These are phyloP conservation scores for Gossypium arboreum DNA, from an alignment of 345 rosid genomes.

Conservation along the genomic window DNA sequence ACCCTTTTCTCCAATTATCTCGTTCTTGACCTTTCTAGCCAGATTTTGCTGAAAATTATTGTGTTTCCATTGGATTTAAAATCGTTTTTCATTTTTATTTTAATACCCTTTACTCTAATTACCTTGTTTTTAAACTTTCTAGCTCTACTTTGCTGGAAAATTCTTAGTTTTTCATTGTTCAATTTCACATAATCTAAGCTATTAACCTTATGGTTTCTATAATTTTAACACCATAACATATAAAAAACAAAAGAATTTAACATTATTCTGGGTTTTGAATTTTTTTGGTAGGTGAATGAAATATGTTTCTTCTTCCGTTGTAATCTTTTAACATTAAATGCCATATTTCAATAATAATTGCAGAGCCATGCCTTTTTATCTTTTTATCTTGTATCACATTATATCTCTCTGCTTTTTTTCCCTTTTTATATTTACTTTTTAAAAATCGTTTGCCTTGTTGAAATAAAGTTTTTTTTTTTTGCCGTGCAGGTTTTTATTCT, in stretches of 20 bases:
- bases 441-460: background rate
- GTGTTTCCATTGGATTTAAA: background rate
- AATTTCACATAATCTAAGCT: background rate
- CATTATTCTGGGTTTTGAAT: background rate
- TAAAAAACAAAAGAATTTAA: background rate
- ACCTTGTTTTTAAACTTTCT: background rate
- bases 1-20: background rate
- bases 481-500: conserved; percentile 6
- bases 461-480: background rate
- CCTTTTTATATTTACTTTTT: background rate
- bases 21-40: background rate
- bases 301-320: background rate
- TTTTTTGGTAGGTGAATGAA: background rate
- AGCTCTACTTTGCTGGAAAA: too few species aligned
- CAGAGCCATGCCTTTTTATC: background rate
- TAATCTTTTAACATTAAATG: conserved; percentile 17
- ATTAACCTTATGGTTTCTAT: background rate
- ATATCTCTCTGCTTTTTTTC: background rate
- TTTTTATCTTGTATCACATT: background rate
- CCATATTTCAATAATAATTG: conserved; percentile 10
- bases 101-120: background rate
- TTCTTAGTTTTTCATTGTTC: too few species aligned
- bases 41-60: background rate
- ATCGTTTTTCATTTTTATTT: background rate
- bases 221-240: background rate